A percentile compares a stretch with the other conserved stretches of the same genome.
Conservation (phyloP, 1,139 yeast species). For the Kodamaea suecica region DNA sequence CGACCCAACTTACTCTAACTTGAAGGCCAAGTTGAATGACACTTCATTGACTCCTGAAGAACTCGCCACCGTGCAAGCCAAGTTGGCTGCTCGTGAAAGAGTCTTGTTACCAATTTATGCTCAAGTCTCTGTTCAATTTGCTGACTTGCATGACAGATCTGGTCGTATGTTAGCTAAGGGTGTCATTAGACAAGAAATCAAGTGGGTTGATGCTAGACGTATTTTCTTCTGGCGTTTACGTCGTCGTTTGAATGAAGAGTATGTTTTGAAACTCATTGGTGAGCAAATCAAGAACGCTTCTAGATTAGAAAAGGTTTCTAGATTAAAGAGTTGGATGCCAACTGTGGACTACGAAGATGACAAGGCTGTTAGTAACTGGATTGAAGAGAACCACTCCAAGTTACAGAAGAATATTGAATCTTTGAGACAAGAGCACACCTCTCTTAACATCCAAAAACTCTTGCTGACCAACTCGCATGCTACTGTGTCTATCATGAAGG, state of each 20-base stretch:
- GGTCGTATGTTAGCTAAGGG: conserved; percentile 98
- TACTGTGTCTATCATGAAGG: conserved; percentile 58
- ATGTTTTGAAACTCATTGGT: conserved; percentile 71
- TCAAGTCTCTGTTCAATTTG: conserved; percentile 92
- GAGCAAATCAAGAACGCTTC: conserved; percentile 59
- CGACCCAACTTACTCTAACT: conserved; percentile 68
- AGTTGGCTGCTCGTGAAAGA: conserved; percentile 77
- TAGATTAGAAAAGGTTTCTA: conserved; percentile 78
- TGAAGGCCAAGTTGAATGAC: conserved; percentile 58
- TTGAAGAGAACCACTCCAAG: conserved; percentile 70
- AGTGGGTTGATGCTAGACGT: conserved; percentile 87
- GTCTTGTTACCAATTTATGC: conserved; percentile 80
- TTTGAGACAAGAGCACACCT: conserved; percentile 62
- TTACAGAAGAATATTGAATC: conserved; percentile 61
- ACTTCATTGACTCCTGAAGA: conserved; percentile 59
- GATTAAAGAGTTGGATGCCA: conserved; percentile 87
- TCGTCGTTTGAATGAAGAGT: conserved; percentile 92
- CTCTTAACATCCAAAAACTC: conserved; percentile 57
- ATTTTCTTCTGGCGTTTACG: conserved; percentile 99
- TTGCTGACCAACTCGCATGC: conserved; percentile 55
- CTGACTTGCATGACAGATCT: conserved; percentile 95
- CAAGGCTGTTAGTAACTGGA: conserved; percentile 77
- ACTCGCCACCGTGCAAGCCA: conserved; percentile 58
- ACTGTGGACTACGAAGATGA: conserved; percentile 72
- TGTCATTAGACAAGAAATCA: conserved; percentile 76